Conservation (phyloP, 2,329 filamentous ascomycete genomes). For the Biscogniauxia mediterranea region DNA sequence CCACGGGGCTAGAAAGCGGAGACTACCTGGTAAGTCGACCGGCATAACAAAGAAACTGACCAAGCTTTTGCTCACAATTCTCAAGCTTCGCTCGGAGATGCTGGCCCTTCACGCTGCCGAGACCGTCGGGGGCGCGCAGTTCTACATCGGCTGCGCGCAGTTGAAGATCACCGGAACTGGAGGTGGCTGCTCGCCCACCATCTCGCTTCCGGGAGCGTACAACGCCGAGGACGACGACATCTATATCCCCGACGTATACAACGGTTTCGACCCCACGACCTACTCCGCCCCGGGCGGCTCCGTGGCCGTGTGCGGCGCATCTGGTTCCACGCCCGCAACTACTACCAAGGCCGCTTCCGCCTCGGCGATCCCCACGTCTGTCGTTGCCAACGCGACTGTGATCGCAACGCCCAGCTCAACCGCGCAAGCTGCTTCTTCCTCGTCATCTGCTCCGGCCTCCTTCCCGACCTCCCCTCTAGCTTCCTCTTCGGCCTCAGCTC, state of each 20-base stretch:
- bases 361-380: neutral
- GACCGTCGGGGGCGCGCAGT: constrained; percentile 28
- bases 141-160: constrained; percentile 33
- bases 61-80: constrained; percentile 3
- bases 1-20: constrained; percentile 27
- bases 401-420: neutral
- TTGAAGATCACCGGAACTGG: constrained; percentile 31
- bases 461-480: too few species aligned
- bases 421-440: neutral
- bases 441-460: neutral
- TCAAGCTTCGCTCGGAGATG: constrained; percentile 33
- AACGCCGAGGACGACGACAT: constrained; percentile 28
- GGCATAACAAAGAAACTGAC: neutral
- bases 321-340: neutral
- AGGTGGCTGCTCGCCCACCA: constrained; percentile 28
- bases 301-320: constrained; percentile 17
- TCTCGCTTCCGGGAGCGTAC: constrained; percentile 32
- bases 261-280: constrained; percentile 32
- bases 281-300: constrained; percentile 28
- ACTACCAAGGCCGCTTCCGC: neutral
- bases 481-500: neutral
- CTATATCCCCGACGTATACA: constrained; percentile 30
- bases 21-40: constrained; percentile 28
- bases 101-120: constrained; percentile 30
- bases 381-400: neutral